Base-by-base conservation (phyloP, 345 rosid species). In the Gossypium herbaceum region DNA sequence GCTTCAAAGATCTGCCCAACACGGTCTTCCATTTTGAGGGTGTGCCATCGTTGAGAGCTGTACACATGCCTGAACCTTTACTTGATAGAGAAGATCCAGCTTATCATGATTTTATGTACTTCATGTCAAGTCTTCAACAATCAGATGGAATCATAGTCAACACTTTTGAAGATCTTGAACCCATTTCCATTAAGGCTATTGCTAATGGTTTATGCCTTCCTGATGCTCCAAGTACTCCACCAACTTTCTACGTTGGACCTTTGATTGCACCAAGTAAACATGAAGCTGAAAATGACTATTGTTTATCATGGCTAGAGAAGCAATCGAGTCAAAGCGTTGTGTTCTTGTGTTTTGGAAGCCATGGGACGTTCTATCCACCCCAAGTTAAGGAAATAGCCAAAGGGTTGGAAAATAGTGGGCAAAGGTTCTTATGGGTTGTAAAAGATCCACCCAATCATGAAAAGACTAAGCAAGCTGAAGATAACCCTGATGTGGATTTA, bases 391-490 rank as follows among this genome's bases (percentile, higher is more conserved):
- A 85, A 69, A 83, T 85, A 3, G 92, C 92, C 1, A 39, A 56
- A 3, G 92, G 85, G 45, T 61, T 88, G 72, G 88, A 85, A 58
- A 77, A 41, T 19, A 85, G 87, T 20, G 85, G 76, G 10, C 72
- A 73, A 9, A 72, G 87, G 72, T 85, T 88, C 75, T 17, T 88
- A 55, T 84, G 89, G 89, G 88, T 88, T 15, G 85, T 83, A 4
- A 81, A 81, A 2, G 77, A 71, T 57, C 89, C 91, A 2, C 82
- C 44, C 60, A 77, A 19, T 81, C 76, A 57, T 77, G 56, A 45
- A 82, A 88, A 41, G 52, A 47, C 12, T 54, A 80, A 0, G 88
- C 73, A 71, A 19, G 71, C 76, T 1, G 12, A 9, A 20, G 77
- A 45, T 47, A 56, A 17, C 27, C 19, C 47, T 8, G 77, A 84